A percentile compares a stretch with the other conserved stretches of the same genome.
Conservation (phyloP, 2,329 filamentous ascomycete species). For the Hypoxylon sp. region DNA sequence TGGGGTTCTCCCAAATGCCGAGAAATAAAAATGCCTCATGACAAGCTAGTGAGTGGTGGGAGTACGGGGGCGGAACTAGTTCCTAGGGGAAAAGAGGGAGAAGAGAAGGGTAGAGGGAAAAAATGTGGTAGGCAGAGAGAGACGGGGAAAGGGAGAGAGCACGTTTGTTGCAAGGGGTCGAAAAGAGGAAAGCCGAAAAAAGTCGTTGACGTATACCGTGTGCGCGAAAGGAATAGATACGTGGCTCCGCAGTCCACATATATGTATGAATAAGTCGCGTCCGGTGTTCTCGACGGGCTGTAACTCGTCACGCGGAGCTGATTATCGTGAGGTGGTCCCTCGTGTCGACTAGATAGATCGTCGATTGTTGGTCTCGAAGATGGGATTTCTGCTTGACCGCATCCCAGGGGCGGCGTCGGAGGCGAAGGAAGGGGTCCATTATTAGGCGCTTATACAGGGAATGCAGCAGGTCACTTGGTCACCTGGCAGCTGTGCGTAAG, state of each 20-base stretch:
- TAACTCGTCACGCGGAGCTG: constrained; percentile 30
- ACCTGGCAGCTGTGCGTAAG: constrained; percentile 39
- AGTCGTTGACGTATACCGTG: constrained; percentile 40
- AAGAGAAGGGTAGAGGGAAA: constrained; percentile 1
- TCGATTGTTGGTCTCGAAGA: constrained; percentile 32
- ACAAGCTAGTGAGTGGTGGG: constrained; percentile 31
- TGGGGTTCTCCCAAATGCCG: constrained; percentile 9
- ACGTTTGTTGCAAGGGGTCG: constrained; percentile 6
- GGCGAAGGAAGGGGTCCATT: constrained; percentile 20
- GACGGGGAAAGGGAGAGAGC: constrained; percentile 9
- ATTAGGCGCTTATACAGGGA: constrained; percentile 41
- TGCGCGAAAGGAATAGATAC: constrained; percentile 31
- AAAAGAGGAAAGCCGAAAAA: constrained; percentile 25
- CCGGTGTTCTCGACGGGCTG: constrained; percentile 27
- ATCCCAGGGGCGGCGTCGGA: constrained; percentile 38
- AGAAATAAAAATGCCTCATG: constrained; percentile 36
- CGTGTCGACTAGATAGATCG: constrained; percentile 36
- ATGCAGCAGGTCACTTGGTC: constrained; percentile 35
- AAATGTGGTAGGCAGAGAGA: constrained; percentile 18
- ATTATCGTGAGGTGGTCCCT: constrained; percentile 43
- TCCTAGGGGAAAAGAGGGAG: constrained; percentile 21
- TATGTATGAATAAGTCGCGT: constrained; percentile 31
- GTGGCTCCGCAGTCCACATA: constrained; percentile 38
- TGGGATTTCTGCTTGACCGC: constrained; percentile 37
- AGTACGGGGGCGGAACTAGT: constrained; percentile 23